Percentiles rank a stretch among this genome's conserved stretches.
phyloP scores from a whole-genome alignment of 140 eudicot genomes.

The Senecio squalidus region DNA sequence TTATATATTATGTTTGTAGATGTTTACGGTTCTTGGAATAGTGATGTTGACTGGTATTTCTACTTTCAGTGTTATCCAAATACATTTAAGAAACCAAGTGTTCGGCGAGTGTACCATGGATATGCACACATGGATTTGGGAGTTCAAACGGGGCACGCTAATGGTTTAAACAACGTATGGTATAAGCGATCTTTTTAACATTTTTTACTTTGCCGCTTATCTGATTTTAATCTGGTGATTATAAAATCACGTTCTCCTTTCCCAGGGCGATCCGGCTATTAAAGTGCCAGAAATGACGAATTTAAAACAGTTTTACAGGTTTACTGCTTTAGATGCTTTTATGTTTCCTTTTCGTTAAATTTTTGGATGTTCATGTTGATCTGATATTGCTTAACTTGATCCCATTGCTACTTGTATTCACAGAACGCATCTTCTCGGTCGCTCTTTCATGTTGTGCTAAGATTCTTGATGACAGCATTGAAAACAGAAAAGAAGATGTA shows the following conservation, averaged over 20 bases:
- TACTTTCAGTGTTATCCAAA: slow-evolving; percentile 5
- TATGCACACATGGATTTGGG: slow-evolving; percentile 31
- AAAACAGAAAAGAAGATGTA: slow-evolving; percentile 66
- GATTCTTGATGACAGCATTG: slow-evolving; percentile 80
- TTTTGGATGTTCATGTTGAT: too few relatives aligned
- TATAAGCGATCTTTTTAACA: too few relatives aligned
- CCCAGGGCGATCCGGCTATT: slow-evolving; percentile 32
- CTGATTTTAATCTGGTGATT: not conserved
- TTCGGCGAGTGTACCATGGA: slow-evolving; percentile 36
- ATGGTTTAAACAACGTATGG: slow-evolving; percentile 32
- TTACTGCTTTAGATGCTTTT: slow-evolving; percentile 20
- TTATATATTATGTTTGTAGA: not conserved
- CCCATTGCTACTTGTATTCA: slow-evolving; percentile 26
- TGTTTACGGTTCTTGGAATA: not conserved
- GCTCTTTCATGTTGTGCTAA: slow-evolving; percentile 57
- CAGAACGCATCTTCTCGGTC: slow-evolving; percentile 73
- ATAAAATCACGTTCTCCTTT: too few relatives aligned
- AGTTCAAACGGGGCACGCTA: slow-evolving; percentile 40
- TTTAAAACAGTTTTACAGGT: slow-evolving; percentile 62
- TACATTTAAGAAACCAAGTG: slow-evolving; percentile 19
- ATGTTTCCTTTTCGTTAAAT: not conserved
- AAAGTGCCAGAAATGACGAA: slow-evolving; percentile 57
- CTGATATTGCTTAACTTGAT: slow-evolving; percentile 8
- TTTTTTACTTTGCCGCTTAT: not conserved
- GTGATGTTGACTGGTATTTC: not conserved